Conservation (phyloP, 768 basidiomycete genomes). For the Daedaleopsis nitida region DNA sequence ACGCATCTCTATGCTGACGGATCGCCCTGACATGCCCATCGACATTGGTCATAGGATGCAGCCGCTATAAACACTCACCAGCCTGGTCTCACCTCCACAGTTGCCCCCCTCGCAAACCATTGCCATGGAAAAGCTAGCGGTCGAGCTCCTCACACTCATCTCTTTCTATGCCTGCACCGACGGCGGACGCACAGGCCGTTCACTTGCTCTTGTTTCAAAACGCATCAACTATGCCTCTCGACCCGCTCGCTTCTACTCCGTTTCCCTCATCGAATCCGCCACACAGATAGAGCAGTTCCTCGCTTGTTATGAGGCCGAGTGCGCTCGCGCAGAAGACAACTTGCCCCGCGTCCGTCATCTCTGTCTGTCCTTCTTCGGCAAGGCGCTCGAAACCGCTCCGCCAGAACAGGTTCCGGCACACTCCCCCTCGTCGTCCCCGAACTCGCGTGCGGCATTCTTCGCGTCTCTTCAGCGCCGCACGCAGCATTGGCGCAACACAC, state of each 20-base stretch:
- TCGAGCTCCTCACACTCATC: constrained; percentile 19
- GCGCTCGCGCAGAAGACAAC: constrained; percentile 7
- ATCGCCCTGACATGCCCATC: neutral
- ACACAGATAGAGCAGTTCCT: constrained; percentile 15
- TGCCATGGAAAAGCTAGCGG: constrained; percentile 16
- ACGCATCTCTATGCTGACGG: no score
- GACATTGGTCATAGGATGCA: neutral
- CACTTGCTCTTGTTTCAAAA: constrained; percentile 17
- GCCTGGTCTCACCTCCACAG: neutral
- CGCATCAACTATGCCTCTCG: constrained; percentile 15
- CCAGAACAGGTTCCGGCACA: neutral
- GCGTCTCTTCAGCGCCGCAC: constrained; percentile 12
- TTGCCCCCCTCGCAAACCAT: neutral
- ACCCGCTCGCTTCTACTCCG: constrained; percentile 20
- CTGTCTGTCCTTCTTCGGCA: constrained; percentile 15
- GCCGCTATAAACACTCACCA: neutral
- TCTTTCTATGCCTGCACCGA: constrained; percentile 18
- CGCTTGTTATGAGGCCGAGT: constrained; percentile 11
- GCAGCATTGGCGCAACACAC: constrained; percentile 12
- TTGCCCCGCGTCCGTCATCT: constrained; percentile 17
- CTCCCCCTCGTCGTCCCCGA: neutral
- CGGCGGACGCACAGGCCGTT: constrained; percentile 15
- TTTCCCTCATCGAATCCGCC: constrained; percentile 15
- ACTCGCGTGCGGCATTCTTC: constrained; percentile 13
- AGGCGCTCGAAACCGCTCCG: neutral